Percentiles rank a stretch among this genome's conserved stretches.
Evolutionary conservation across 2,329 filamentous ascomycete species (phyloP).

Genomic region (Fusarium agapanthi): DNA sequence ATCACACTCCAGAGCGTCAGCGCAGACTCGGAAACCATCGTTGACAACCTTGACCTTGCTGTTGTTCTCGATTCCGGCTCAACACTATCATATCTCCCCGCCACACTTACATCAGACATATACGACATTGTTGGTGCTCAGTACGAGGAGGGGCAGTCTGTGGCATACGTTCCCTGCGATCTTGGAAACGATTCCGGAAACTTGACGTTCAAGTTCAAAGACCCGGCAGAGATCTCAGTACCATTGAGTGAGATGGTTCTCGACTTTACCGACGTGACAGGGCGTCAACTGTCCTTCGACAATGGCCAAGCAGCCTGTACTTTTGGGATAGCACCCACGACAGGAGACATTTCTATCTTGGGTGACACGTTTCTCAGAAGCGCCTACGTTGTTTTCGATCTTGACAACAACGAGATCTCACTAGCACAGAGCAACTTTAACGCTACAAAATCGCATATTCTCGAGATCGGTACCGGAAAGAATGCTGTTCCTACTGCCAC

Average conservation of each 20-base stretch:
- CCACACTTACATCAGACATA: constrained; percentile 61
- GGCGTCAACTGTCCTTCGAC: constrained; percentile 58
- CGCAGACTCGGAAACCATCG: constrained; percentile 54
- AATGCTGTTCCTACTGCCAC: constrained; percentile 64
- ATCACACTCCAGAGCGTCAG: constrained; percentile 72
- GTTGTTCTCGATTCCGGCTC: constrained; percentile 78
- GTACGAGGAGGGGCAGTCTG: constrained; percentile 61
- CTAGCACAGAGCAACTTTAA: constrained; percentile 74
- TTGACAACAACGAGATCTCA: constrained; percentile 75
- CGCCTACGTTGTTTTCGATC: constrained; percentile 79
- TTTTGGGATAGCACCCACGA: constrained; percentile 72
- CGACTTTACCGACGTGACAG: constrained; percentile 56
- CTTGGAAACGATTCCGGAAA: constrained; percentile 51
- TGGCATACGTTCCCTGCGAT: constrained; percentile 70
- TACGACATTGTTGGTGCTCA: constrained; percentile 67
- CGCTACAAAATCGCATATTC: constrained; percentile 54
- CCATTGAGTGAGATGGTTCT: constrained; percentile 68
- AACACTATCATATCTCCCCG: constrained; percentile 72
- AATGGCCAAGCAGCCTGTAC: constrained; percentile 67
- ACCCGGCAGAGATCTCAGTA: constrained; percentile 61
- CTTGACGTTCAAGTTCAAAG: constrained; percentile 63
- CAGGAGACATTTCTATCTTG: constrained; percentile 65
- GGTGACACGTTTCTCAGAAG: constrained; percentile 80
- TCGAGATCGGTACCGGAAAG: constrained; percentile 63
- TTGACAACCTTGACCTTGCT: constrained; percentile 61